Base-by-base conservation (phyloP, 371 early-diverging fungal species). In the Chytridium lagenaria region DNA sequence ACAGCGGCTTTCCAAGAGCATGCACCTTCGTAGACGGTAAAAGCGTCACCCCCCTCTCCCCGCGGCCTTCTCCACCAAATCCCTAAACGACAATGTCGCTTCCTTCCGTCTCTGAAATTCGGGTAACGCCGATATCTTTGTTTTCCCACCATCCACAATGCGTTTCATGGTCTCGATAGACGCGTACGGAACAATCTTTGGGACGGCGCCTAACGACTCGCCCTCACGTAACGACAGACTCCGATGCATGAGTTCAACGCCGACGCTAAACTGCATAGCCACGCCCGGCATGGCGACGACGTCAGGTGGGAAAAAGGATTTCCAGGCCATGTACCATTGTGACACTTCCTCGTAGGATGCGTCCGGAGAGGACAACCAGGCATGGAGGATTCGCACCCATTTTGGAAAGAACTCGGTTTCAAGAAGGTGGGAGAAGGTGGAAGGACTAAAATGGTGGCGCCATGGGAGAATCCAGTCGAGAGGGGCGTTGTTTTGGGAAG, bases 271-370 rank as follows among this genome's bases (percentile, higher is more conserved):
- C 10, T 86, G 85, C 52, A 80, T 78, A 73, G 81, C 80, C 0
- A 91, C 80, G 5, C 74, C 79, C 12, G 68, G 59, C 50, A 82
- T 80, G 31, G 73, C 69, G 34, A 80, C 75, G 33, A 88, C 61
- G 28, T 77, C 77, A 15, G 74, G 81, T n/a, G 84, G 86, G 2
- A 92, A 91, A 0, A 87, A 77, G 23, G 81, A 77, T 64, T 90
- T 90, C 94, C 94, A 94, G 83, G 86, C 89, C 26, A 78, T 64
- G 76, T 92, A 94, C 94, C 95, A 94, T 51, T 86, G 81, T n/a
- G 84, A 77, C 10, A 94, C 83, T 72, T 94, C 90, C 50, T 87
- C 90, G 61, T 83, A 55, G 19, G 22, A 87, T 1, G 89, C 83
- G 28, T 80, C 77, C 12, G 81, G 78, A 1, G 84, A 78, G 0